phyloP scores from a whole-genome alignment of 345 rosid species.

The Hibiscus trionum region DNA sequence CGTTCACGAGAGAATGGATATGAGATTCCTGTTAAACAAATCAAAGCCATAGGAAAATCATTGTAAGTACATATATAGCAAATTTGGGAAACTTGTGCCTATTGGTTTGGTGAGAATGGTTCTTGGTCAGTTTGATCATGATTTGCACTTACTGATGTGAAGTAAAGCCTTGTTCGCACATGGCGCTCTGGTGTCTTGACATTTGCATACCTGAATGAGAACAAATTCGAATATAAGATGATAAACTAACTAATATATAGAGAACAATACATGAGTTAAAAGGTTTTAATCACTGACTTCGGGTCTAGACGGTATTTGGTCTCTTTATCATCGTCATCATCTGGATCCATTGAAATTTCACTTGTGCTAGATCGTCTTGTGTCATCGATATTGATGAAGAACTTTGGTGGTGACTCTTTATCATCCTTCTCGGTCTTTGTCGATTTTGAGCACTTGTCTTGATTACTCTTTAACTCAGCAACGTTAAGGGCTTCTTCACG shows the following conservation, averaged over 20 bases:
- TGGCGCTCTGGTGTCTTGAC: slow-evolving; percentile 97
- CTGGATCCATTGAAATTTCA: slow-evolving; percentile 58
- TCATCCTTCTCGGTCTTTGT: slow-evolving; percentile 46
- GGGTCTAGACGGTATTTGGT: slow-evolving; percentile 94
- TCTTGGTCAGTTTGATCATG: not conserved
- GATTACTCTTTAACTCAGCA: slow-evolving; percentile 75
- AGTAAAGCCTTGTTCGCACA: slow-evolving; percentile 94
- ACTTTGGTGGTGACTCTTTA: slow-evolving; percentile 43
- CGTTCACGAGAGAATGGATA: slow-evolving; percentile 93
- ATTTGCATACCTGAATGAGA: slow-evolving; percentile 73
- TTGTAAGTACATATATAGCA: not conserved
- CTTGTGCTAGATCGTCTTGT: slow-evolving; percentile 49
- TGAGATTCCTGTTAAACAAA: slow-evolving; percentile 78
- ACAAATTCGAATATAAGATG: not conserved
- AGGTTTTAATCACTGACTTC: slow-evolving; percentile 32
- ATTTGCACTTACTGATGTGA: slow-evolving; percentile 78
- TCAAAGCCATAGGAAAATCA: not conserved
- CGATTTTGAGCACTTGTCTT: slow-evolving; percentile 46
- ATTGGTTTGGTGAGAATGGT: not conserved
- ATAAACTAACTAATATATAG: not conserved
- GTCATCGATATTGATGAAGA: slow-evolving; percentile 45
- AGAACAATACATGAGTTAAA: not conserved
- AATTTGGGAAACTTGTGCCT: not conserved
- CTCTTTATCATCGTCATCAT: slow-evolving; percentile 93
- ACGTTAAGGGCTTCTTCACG: slow-evolving; percentile 91